A percentile compares a stretch with the other conserved stretches of the same genome.
These are phyloP conservation scores for Phytophthora niederhauseri DNA, from an alignment of 352 stramenopile species.

Conservation along the genomic window DNA sequence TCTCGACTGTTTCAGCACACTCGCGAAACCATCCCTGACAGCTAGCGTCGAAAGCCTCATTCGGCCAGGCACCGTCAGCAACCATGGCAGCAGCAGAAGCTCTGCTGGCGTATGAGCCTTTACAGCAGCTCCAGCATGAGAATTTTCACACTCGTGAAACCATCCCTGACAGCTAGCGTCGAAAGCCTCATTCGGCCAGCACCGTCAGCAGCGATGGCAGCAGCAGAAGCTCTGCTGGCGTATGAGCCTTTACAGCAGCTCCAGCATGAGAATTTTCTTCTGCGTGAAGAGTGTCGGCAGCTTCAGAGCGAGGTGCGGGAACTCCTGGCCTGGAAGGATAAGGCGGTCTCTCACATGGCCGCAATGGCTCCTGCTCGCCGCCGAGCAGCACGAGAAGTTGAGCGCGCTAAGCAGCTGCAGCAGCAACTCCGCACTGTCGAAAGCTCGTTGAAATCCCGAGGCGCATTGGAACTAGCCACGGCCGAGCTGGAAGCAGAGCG, in stretches of 20 bases:
- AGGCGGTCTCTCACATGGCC: conserved; percentile 67
- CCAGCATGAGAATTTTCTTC: conserved; percentile 68
- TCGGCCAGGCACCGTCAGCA: conserved; percentile 1
- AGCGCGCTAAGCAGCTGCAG: conserved; percentile 59
- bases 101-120: conserved; percentile 59
- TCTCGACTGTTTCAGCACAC: conserved; percentile 3
- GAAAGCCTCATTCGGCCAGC: conserved; percentile 12
- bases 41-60: background rate
- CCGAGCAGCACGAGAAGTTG: conserved; percentile 49
- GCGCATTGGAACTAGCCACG: conserved; percentile 50
- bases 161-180: background rate
- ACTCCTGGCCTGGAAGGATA: conserved; percentile 68
- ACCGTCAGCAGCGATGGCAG: conserved; percentile 24
- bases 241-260: conserved; percentile 65
- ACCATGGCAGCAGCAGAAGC: conserved; percentile 43
- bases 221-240: conserved; percentile 51
- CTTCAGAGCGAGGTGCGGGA: conserved; percentile 58
- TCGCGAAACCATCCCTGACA: conserved; percentile 12
- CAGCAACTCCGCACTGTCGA: conserved; percentile 61
- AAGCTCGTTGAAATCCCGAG: conserved; percentile 57
- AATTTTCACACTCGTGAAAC: conserved; percentile 52
- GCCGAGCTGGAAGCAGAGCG: conserved; percentile 45
- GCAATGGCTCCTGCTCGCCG: conserved; percentile 57
- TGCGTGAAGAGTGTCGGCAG: conserved; percentile 62
- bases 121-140: conserved; percentile 65